phyloP scores from a whole-genome alignment of 768 basidiomycete genomes.

The Suillus discolor region DNA sequence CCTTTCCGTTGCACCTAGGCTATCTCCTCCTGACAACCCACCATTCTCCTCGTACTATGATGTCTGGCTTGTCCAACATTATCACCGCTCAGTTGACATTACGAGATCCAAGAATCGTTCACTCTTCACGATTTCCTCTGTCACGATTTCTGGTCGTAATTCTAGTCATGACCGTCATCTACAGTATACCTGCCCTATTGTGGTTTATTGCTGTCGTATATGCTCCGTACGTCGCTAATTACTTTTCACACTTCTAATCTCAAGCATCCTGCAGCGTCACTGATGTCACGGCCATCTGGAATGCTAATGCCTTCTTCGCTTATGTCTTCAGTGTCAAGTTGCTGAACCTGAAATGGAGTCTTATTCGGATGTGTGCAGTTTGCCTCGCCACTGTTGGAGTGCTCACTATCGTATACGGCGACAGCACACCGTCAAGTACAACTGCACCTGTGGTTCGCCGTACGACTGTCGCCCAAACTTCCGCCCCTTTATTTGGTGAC shows the following conservation, averaged over 20 bases:
- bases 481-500: slow-evolving; percentile 71
- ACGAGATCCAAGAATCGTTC: slow-evolving; percentile 13
- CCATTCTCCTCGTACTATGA: slow-evolving; percentile 48
- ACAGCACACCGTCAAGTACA: slow-evolving; percentile 37
- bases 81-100: slow-evolving; percentile 37
- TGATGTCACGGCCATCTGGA: slow-evolving; percentile 88
- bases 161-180: slow-evolving; percentile 38
- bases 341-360: slow-evolving; percentile 63
- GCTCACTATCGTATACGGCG: slow-evolving; percentile 82
- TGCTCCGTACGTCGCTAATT: slow-evolving; percentile 59
- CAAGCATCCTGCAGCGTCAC: slow-evolving; percentile 54
- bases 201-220: slow-evolving; percentile 77
- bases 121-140: slow-evolving; percentile 29
- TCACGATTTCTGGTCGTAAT: slow-evolving; percentile 37
- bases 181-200: slow-evolving; percentile 65
- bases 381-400: slow-evolving; percentile 81
- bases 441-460: slow-evolving; percentile 3
- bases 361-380: slow-evolving; percentile 69
- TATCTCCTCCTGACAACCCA: slow-evolving; percentile 57
- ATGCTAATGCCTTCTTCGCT: slow-evolving; percentile 89
- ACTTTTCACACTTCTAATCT: slow-evolving; percentile 5
- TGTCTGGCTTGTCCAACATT: slow-evolving; percentile 53
- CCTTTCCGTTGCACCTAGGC: slow-evolving; percentile 82
- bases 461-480: slow-evolving; percentile 20
- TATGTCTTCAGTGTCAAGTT: slow-evolving; percentile 84